Evolutionary conservation across 2,329 filamentous ascomycete species (phyloP).

Genomic region (Xylaria sp.): DNA sequence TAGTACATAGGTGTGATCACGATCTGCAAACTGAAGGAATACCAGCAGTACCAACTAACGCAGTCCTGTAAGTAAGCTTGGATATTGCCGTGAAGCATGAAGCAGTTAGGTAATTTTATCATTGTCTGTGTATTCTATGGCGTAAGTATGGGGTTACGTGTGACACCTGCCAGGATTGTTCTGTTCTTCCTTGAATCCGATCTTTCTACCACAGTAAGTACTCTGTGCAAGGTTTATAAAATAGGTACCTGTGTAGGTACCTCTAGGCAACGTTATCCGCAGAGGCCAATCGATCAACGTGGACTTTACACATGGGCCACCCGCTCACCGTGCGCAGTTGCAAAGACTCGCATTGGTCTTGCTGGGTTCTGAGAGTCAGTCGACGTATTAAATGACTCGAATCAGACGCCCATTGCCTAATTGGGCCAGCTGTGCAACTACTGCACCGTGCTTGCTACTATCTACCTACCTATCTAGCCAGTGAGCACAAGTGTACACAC

Average conservation of each 20-base stretch:
- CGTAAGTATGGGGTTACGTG: background rate
- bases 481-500: background rate
- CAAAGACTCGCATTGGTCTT: background rate
- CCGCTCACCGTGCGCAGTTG: constrained; percentile 8
- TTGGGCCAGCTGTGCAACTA: constrained; percentile 4
- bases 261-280: background rate
- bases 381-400: constrained; percentile 28
- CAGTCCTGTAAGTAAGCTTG: too few relatives aligned
- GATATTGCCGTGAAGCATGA: too few relatives aligned
- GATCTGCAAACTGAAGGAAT: too few relatives aligned
- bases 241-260: too few relatives aligned
- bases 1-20: too few relatives aligned
- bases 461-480: background rate
- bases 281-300: background rate
- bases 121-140: too few relatives aligned
- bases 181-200: background rate
- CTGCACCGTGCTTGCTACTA: constrained; percentile 2
- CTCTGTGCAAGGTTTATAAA: background rate
- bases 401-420: constrained; percentile 21
- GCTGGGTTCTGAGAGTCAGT: background rate
- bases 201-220: background rate
- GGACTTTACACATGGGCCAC: background rate
- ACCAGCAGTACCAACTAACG: too few relatives aligned
- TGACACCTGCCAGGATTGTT: too few relatives aligned
- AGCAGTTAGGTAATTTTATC: too few relatives aligned